Conservation (phyloP, 306 rosid species). For the Purshia tridentata region DNA sequence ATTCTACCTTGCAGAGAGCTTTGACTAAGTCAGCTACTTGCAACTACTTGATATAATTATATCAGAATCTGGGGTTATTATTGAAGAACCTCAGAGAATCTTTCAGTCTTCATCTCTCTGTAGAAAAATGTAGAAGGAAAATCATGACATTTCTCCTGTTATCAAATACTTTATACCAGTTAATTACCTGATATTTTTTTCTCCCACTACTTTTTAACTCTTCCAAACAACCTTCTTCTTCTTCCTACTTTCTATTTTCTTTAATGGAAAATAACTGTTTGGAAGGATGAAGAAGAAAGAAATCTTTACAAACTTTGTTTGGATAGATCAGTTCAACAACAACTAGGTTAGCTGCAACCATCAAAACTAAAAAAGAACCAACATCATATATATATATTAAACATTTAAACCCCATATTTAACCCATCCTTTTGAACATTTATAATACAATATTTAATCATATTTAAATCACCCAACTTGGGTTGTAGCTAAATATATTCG, state of each 20-base stretch:
- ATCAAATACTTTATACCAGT: not conserved
- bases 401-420: slow-evolving; percentile 13
- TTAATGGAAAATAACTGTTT: not conserved
- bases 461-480: slow-evolving; percentile 3
- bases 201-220: not conserved
- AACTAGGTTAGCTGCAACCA: slow-evolving; percentile 59
- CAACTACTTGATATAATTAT: not conserved
- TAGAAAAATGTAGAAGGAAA: slow-evolving; percentile 16
- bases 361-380: slow-evolving; percentile 33
- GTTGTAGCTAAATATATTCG: slow-evolving; percentile 3
- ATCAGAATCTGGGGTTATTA: slow-evolving; percentile 11
- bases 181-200: not conserved
- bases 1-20: not conserved
- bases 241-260: not conserved
- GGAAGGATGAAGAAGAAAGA: slow-evolving; percentile 14
- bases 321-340: slow-evolving; percentile 67
- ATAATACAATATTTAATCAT: slow-evolving; percentile 18
- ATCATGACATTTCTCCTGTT: slow-evolving; percentile 12
- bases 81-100: slow-evolving; percentile 31
- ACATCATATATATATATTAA: slow-evolving; percentile 9
- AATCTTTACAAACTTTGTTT: not conserved
- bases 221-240: not conserved
- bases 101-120: slow-evolving; percentile 16
- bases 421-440: not conserved
- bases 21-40: slow-evolving; percentile 31